Conservation (phyloP, 768 basidiomycete species). For the Lenzites betulinus region DNA sequence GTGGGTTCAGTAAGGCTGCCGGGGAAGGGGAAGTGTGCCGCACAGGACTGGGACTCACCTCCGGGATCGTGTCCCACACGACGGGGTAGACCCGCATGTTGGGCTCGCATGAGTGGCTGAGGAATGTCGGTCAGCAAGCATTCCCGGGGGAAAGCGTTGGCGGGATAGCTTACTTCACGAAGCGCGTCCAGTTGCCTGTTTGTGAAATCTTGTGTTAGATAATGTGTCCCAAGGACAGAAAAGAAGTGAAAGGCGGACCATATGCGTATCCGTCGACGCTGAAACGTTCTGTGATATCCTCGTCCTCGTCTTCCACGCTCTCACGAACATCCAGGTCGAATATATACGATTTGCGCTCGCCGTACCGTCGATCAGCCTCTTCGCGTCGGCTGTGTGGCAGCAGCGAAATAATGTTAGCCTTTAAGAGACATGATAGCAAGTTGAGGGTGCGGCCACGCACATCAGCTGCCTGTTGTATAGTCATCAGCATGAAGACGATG, state of each 20-base stretch:
- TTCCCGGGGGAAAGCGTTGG: neutral
- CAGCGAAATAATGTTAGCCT: neutral
- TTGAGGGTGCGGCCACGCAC: constrained; percentile 34
- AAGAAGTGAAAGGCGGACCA: constrained; percentile 41
- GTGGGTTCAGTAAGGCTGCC: neutral
- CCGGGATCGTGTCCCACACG: constrained; percentile 61
- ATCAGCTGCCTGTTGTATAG: constrained; percentile 42
- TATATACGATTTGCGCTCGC: constrained; percentile 46
- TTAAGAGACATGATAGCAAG: neutral
- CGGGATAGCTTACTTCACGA: constrained; percentile 57
- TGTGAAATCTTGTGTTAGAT: neutral
- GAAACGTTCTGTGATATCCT: constrained; percentile 36
- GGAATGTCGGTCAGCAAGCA: neutral
- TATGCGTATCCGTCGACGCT: constrained; percentile 56
- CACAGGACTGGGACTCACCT: constrained; percentile 39
- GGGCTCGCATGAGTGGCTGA: constrained; percentile 70
- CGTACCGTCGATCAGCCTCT: constrained; percentile 40
- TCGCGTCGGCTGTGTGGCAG: constrained; percentile 41
- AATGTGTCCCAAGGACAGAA: neutral
- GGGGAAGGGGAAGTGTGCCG: neutral
- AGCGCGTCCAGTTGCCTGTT: constrained; percentile 76
- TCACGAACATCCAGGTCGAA: constrained; percentile 65
- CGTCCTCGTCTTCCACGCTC: constrained; percentile 41
- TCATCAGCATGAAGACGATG: neutral
- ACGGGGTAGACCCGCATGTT: constrained; percentile 59